These are phyloP conservation scores for Penicillium hordei DNA, from an alignment of 2,329 filamentous ascomycete genomes.

Conservation along the genomic window DNA sequence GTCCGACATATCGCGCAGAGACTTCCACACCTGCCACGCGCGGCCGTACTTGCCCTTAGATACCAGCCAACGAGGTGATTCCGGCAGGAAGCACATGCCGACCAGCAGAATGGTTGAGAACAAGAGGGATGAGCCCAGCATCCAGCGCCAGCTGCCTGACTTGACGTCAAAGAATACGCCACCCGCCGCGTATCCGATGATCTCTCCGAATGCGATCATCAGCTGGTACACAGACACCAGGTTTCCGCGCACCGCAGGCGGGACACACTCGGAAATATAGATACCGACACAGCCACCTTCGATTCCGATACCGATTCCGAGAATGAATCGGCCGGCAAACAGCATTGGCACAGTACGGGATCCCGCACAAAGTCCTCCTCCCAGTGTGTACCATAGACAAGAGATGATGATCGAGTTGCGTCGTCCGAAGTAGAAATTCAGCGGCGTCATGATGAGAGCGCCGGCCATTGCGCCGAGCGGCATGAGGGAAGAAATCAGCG, in stretches of 20 bases:
- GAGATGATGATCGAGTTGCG: background rate
- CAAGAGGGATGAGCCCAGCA: constrained; percentile 68
- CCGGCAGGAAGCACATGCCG: constrained; percentile 36
- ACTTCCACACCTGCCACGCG: background rate
- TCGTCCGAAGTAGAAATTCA: background rate
- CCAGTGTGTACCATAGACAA: background rate
- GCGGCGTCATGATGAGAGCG: background rate
- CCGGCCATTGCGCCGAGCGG: background rate
- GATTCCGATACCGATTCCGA: background rate
- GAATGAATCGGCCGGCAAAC: background rate
- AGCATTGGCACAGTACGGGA: background rate
- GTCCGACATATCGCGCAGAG: background rate
- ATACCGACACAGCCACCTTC: background rate
- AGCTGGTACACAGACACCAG: background rate
- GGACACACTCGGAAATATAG: background rate
- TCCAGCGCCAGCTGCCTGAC: constrained; percentile 69
- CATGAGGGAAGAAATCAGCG: background rate
- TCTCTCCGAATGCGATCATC: background rate
- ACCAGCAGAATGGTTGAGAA: constrained; percentile 64
- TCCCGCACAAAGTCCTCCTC: background rate
- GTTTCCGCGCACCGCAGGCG: background rate
- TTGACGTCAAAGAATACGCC: constrained; percentile 68
- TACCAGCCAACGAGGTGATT: background rate
- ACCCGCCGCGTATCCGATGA: background rate
- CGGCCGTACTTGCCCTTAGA: background rate